Conservation (phyloP, 495 filamentous ascomycete species). For the Annulohypoxylon maeteangense region DNA sequence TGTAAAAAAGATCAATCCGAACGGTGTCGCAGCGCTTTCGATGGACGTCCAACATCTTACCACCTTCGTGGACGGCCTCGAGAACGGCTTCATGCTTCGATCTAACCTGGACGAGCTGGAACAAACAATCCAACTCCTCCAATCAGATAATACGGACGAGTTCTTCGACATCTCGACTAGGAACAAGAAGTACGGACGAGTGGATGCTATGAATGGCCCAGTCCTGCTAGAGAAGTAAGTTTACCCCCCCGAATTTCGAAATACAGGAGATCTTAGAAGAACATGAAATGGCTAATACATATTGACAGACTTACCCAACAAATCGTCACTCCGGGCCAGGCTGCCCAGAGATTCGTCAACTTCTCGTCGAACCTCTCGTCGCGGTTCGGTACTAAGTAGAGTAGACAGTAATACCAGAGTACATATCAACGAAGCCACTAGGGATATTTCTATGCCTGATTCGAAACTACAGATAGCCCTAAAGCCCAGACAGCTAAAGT, state of each 20-base stretch:
- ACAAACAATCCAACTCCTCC: constrained; percentile 88
- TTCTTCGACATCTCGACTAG: constrained; percentile 89
- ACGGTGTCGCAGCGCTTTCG: constrained; percentile 81
- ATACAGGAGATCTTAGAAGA: background rate
- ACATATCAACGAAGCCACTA: background rate
- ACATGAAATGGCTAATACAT: constrained; percentile 51
- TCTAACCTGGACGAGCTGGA: constrained; percentile 91
- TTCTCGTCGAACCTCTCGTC: constrained; percentile 74
- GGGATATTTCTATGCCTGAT: background rate
- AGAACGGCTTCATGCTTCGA: constrained; percentile 78
- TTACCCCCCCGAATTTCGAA: background rate
- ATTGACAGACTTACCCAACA: constrained; percentile 67
- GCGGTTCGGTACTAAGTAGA: constrained; percentile 74
- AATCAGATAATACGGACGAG: constrained; percentile 88
- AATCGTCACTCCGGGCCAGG: constrained; percentile 66
- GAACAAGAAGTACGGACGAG: constrained; percentile 91
- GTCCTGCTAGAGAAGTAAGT: constrained; percentile 86
- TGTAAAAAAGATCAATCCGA: constrained; percentile 85
- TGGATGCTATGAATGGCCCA: constrained; percentile 89
- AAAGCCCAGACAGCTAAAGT: background rate
- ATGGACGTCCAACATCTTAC: constrained; percentile 85
- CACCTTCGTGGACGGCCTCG: constrained; percentile 84
- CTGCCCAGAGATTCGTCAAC: constrained; percentile 70
- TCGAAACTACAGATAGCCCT: background rate
- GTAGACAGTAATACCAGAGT: background rate